Base-by-base conservation (phyloP, 2,329 filamentous ascomycete species). In the Fusarium secorum region DNA sequence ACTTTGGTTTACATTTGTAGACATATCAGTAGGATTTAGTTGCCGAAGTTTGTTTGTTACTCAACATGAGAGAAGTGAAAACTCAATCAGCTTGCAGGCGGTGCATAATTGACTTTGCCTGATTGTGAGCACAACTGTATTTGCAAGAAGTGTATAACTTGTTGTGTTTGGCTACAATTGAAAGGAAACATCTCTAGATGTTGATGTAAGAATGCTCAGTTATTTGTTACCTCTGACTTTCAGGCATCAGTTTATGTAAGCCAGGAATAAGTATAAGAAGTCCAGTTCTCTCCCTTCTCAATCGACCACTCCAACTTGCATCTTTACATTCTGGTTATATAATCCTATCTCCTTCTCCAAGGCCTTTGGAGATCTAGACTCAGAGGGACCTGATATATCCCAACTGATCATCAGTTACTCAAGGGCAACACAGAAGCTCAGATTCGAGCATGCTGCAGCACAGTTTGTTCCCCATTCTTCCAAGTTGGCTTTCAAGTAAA, bases 321-420 rank as follows among this genome's bases (percentile, higher is more conserved):
- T 33, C 46, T 14, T 24, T 1, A 20, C 8, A 35, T 24, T 36
- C 48, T 11, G 22, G 22, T 15, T 11, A 8, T 15, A 6, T 15
- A 9, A 2, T 14, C 4, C 5, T 18, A 22, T 22, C 0, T 5
- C 8, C 22, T 8, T 15, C 22, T 26, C 2, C 10, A 26, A 8
- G 3, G 13, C 0, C 3, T 26, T n/a, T 5, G 6, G 14, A 5
- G 13, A 49, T 1, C 2, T 22, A 2, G 17, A 35, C 7, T 3
- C 5, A n/a, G 32, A 35, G 3, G 18, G 4, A 20, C 5, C 13
- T 35, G 17, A 7, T 11, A 6, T 20, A 17, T 36, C 7, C 15
- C 4, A 49, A 32, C 11, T 13, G 28, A 49, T 48, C 28, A 32
- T n/a, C n/a, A 22, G 1, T 33, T 33, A 11, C n/a, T 33, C 15